Base-by-base conservation (phyloP, 78 protist species). In the Dictyostelium firmibasis region DNA sequence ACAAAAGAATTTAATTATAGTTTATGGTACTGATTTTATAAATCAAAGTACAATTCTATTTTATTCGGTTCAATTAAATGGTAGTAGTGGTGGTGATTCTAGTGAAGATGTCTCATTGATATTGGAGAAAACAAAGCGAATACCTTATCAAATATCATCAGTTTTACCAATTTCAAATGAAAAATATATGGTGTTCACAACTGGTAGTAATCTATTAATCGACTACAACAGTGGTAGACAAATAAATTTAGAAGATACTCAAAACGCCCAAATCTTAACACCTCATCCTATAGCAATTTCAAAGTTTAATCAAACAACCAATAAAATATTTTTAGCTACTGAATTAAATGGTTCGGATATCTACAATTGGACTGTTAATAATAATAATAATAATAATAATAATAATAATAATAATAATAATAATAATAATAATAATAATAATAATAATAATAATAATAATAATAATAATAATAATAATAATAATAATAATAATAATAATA, bases 21-120 rank as follows among this genome's bases (percentile, higher is more conserved):
- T 77, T 18, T 86, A 36, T 86, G 93, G 93, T 33, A 70, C 47
- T 44, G 67, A 84, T 43, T 41, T n/a, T 41, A 43, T n/a, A 38
- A 44, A 78, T 43, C 41, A 38, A 25, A 62, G 84, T 78, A n/a
- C 16, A 25, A 25, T 78, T n/a, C 27, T 43, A 10, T 36, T 78
- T 43, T 78, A 43, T 44, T 78, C 84, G 11, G n/a, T 78, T 43
- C 64, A 78, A 36, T 78, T 78, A 23, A 36, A 75, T 75, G 57
- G 16, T 31, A 33, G 31, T 29, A 16, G 41, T 72, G 16, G 38
- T 72, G 3, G 38, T n/a, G 25, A 14, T 67, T 4, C 20, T 23
- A 69, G 20, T 69, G 77, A 29, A 29, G 77, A 70, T 13, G 33
- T 70, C 14, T 31, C 77, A 31, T 70, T 70, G 9, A 70, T 16